These are phyloP conservation scores for Ajuga chamaepitys DNA, from an alignment of 257 asterid species.

Conservation along the genomic window DNA sequence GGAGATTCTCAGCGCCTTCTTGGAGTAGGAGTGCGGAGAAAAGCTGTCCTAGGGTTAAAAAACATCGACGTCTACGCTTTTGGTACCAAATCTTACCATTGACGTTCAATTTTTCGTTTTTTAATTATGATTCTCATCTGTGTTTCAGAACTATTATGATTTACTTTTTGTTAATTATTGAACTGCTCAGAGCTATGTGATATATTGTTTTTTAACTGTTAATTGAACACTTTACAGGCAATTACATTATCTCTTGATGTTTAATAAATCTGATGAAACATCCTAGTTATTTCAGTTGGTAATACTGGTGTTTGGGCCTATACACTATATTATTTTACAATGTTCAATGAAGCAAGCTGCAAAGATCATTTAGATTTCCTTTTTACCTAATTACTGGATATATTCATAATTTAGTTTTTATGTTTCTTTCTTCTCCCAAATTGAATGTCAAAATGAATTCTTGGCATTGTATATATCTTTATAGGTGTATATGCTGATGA, in stretches of 20 bases:
- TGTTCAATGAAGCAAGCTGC: too few species aligned
- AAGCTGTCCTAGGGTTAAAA: slow-evolving; percentile 73
- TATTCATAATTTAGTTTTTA: neutral
- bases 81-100: slow-evolving; percentile 52
- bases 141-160: neutral
- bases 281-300: neutral
- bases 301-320: neutral
- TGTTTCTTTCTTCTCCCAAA: neutral
- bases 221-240: neutral
- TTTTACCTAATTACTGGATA: neutral
- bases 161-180: neutral
- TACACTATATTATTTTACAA: too few species aligned
- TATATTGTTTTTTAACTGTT: neutral
- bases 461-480: neutral
- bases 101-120: neutral
- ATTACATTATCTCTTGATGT: neutral
- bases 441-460: neutral
- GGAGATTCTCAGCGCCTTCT: slow-evolving; percentile 74
- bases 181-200: neutral
- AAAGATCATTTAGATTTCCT: too few species aligned
- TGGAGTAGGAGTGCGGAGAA: slow-evolving; percentile 71
- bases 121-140: neutral
- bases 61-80: slow-evolving; percentile 88
- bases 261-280: neutral
- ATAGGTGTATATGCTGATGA: slow-evolving; percentile 88